These are phyloP conservation scores for Salvia rosmarinus DNA, from an alignment of 257 asterid species.

Conservation along the genomic window DNA sequence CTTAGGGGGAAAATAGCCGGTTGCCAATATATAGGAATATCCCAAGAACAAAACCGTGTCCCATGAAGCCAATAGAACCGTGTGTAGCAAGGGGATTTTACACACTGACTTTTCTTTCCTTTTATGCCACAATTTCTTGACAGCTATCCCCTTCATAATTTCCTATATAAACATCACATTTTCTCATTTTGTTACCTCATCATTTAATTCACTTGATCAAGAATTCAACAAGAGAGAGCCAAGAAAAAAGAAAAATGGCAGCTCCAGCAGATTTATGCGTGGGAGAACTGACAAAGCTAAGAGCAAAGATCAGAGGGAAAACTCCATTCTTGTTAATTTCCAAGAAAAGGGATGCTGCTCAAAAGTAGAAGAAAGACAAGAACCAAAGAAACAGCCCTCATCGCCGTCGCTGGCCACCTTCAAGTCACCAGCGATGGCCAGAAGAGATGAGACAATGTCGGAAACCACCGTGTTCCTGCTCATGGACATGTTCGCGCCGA, in stretches of 20 bases:
- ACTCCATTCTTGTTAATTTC: conserved; percentile 43
- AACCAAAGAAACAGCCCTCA: conserved; percentile 20
- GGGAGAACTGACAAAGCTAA: conserved; percentile 57
- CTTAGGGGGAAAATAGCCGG: neutral
- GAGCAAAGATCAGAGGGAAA: conserved; percentile 46
- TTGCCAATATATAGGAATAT: conserved; percentile 27
- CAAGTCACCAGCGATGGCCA: conserved; percentile 29
- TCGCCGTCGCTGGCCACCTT: conserved; percentile 32
- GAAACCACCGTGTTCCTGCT: conserved; percentile 65
- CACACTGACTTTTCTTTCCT: conserved; percentile 23
- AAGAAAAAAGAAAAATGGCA: conserved; percentile 43
- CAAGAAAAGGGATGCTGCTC: conserved; percentile 37
- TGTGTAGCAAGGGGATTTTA: conserved; percentile 34
- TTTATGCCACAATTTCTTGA: conserved; percentile 9
- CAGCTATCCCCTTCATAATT: neutral
- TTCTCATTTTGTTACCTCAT: conserved; percentile 16
- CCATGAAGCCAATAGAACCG: conserved; percentile 25
- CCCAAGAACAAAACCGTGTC: conserved; percentile 38
- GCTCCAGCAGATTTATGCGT: conserved; percentile 55
- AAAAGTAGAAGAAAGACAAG: conserved; percentile 28
- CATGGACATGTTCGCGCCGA: conserved; percentile 86
- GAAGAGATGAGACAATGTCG: conserved; percentile 49
- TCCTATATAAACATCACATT: conserved; percentile 25
- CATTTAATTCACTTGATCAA: conserved; percentile 6
- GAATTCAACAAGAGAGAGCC: neutral